Conservation (phyloP, 1,284 basidiomycete species). For the Earliella scabrosa region DNA sequence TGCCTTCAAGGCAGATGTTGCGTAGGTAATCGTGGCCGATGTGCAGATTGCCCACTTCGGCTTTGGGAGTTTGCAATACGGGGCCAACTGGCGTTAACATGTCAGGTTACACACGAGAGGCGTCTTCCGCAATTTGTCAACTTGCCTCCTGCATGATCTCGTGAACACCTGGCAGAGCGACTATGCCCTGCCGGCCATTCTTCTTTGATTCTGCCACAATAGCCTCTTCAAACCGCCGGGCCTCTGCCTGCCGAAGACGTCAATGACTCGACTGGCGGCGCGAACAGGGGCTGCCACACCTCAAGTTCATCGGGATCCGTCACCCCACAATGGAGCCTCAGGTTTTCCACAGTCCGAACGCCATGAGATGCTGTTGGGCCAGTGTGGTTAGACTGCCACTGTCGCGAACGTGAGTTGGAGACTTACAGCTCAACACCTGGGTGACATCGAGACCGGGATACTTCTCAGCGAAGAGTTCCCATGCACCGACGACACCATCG, state of each 20-base stretch:
- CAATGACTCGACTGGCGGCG: not conserved
- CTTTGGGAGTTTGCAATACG: conserved; percentile 48
- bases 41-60: conserved; percentile 73
- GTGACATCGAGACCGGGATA: conserved; percentile 69
- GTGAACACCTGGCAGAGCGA: conserved; percentile 64
- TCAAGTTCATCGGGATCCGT: conserved; percentile 69
- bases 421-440: conserved; percentile 63
- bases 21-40: conserved; percentile 66
- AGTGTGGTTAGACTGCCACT: conserved; percentile 1
- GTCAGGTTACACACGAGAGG: not conserved
- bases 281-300: conserved; percentile 41
- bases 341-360: conserved; percentile 80
- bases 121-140: not conserved
- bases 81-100: conserved; percentile 43
- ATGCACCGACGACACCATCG: conserved; percentile 74
- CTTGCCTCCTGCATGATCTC: conserved; percentile 56
- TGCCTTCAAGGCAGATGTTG: conserved; percentile 53
- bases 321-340: conserved; percentile 72
- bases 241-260: conserved; percentile 52
- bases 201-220: conserved; percentile 61
- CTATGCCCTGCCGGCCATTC: conserved; percentile 60
- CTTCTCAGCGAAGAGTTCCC: conserved; percentile 64
- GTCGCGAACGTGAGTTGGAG: not conserved
- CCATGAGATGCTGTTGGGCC: conserved; percentile 69
- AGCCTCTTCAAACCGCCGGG: conserved; percentile 67